Evolutionary conservation across 2,329 filamentous ascomycete genomes (phyloP), one percentile per base, ranked within the genome.

Genomic region (Pyrenophora seminiperda): DNA sequence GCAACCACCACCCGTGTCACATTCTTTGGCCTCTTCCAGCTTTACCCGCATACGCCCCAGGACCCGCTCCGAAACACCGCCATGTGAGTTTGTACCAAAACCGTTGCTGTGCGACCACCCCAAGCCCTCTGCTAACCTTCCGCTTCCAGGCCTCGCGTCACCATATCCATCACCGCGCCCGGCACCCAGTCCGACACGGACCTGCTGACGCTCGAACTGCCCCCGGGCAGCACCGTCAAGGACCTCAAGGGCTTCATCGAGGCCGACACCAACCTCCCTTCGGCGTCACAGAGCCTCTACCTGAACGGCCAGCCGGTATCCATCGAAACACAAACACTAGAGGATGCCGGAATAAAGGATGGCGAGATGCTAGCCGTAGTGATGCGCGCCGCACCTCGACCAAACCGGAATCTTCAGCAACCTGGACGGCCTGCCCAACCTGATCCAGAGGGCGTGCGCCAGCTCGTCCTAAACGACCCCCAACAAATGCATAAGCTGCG

Each of bases 331-430:
- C 88, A 91, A 73, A 96, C 91, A 3, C 83, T 99, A 68, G 84
- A 91, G 61, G 82, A 93, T 65, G 82, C 92, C 24, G 83, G 88
- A 33, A 88, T 99, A 63, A 83, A 80, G 40, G 90, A 97, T 75
- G 91, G 91, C 47, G 94, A 97, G 68, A 92, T 99, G 89, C 79
- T 99, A 58, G 91, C 89, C 22, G 83, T 97, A 61, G 89, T 96
- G 70, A 87, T 96, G 60, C 71, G 70, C 50, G 61, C 60, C 47
- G 65, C 45, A 36, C 49, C 53, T 20, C 53, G 40, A 48, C 55
- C 30, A 33, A 56, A 47, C 41, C 40, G 52, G 47, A 49, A 41
- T 53, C 27, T 45, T 15, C 40, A 41, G 9, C 48, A 50, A 30
- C 44, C 49, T 17, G 49, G 49, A 36, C 27, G 56, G 27, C 54